Evolutionary conservation across 139 green algal genomes (phyloP).

Genomic region (Chlamydomonas sp.): DNA sequence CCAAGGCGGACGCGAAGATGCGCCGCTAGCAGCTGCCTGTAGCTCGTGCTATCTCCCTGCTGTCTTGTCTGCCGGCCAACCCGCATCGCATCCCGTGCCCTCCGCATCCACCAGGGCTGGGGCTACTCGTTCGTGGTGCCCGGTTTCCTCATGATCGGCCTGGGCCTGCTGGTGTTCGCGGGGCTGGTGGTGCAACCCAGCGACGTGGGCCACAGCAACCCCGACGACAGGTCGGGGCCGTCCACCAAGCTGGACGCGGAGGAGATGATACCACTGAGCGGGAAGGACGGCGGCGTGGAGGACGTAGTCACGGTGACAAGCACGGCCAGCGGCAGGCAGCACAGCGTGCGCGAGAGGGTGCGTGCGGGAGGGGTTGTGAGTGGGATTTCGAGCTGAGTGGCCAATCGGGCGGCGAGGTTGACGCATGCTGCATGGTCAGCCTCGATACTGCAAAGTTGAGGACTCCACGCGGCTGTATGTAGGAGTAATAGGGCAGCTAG

Average conservation of each 20-base stretch:
- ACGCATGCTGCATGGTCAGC: no score
- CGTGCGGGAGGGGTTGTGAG: neutral
- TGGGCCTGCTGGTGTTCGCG: conserved; percentile 70
- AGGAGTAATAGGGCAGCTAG: no score
- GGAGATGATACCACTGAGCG: conserved; percentile 4
- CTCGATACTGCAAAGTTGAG: no score
- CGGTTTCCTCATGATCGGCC: conserved; percentile 64
- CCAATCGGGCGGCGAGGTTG: no score
- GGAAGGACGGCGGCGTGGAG: neutral
- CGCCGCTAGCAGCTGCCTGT: no score
- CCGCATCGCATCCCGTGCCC: no score
- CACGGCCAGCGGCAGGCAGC: neutral
- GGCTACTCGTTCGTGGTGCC: conserved; percentile 92
- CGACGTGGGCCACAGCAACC: conserved; percentile 70
- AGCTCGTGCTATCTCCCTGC: no score
- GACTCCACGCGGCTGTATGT: no score
- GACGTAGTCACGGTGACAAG: neutral
- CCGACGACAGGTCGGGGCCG: conserved; percentile 19
- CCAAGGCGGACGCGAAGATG: no score
- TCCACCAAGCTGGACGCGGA: conserved; percentile 5
- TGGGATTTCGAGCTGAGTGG: no score
- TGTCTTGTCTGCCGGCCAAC: no score
- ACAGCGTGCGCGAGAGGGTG: neutral
- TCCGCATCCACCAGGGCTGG: conserved; percentile 75
- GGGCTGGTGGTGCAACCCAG: conserved; percentile 88